Percentiles rank a stretch among this genome's conserved stretches.
phyloP scores from a whole-genome alignment of 1,284 basidiomycete genomes.

The Coniferiporia sulphurascens region DNA sequence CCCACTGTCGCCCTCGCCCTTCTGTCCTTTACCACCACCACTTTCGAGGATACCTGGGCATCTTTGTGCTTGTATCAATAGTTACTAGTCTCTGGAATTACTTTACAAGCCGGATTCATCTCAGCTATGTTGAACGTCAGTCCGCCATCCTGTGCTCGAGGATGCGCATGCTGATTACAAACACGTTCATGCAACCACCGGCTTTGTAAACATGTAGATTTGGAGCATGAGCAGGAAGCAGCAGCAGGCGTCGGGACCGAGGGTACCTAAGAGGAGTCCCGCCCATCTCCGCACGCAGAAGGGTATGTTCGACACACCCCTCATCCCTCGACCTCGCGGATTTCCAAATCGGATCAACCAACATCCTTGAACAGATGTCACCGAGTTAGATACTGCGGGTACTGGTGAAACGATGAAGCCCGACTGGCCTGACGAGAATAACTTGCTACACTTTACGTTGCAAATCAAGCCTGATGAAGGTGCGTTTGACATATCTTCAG shows the following conservation, averaged over 20 bases:
- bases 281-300: constrained; percentile 99
- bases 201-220: constrained; percentile 52
- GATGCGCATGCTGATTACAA: constrained; percentile 4
- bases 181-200: constrained; percentile 7
- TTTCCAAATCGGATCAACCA: background rate
- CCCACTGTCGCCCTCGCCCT: background rate
- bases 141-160: background rate
- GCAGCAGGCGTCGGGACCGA: constrained; percentile 73
- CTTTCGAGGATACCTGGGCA: background rate
- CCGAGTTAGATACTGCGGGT: constrained; percentile 84
- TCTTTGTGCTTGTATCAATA: background rate
- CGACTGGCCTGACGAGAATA: constrained; percentile 83
- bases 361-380: constrained; percentile 64
- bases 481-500: constrained; percentile 26
- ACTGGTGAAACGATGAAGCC: constrained; percentile 88
- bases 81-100: background rate
- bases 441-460: constrained; percentile 94
- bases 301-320: constrained; percentile 48
- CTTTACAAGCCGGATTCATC: background rate
- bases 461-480: constrained; percentile 98
- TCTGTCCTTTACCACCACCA: background rate
- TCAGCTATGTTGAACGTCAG: constrained; percentile 42
- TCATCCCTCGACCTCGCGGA: background rate
- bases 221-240: constrained; percentile 95
- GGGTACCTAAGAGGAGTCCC: constrained; percentile 94